Evolutionary conservation across 352 stramenopile species (phyloP).

Genomic region (Phytophthora citricola): DNA sequence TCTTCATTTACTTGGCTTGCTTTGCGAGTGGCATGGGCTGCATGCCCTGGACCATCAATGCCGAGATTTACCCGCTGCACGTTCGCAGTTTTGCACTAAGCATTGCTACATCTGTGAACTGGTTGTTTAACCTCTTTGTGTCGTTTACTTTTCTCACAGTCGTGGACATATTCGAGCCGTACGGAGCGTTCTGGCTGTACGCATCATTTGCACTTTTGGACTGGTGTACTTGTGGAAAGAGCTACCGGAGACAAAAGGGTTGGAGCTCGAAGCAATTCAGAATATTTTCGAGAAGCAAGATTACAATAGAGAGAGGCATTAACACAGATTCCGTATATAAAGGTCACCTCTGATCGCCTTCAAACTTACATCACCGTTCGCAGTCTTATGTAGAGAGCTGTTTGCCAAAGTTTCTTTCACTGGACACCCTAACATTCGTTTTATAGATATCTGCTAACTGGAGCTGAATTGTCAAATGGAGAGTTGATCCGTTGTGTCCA

Average conservation of each 20-base stretch:
- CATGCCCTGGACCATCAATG: slow-evolving; percentile 96
- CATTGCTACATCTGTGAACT: slow-evolving; percentile 92
- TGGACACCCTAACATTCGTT: too few species aligned
- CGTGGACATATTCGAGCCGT: slow-evolving; percentile 60
- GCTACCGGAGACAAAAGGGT: slow-evolving; percentile 94
- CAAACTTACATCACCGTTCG: too few species aligned
- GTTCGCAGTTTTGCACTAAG: slow-evolving; percentile 91
- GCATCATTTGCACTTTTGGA: slow-evolving; percentile 76
- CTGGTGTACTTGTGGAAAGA: slow-evolving; percentile 78
- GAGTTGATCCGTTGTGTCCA: too few species aligned
- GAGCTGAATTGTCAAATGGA: too few species aligned
- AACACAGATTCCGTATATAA: neutral
- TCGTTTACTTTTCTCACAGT: slow-evolving; percentile 95
- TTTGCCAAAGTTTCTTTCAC: too few species aligned
- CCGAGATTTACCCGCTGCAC: slow-evolving; percentile 94
- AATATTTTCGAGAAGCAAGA: slow-evolving; percentile 67
- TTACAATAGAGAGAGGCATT: slow-evolving; percentile 1
- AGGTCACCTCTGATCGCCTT: too few species aligned
- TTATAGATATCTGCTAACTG: too few species aligned
- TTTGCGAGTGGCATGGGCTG: slow-evolving; percentile 87
- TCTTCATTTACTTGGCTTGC: slow-evolving; percentile 82
- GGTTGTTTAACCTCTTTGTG: slow-evolving; percentile 93
- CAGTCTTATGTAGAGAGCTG: too few species aligned
- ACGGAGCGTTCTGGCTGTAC: slow-evolving; percentile 94
- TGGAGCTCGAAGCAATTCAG: slow-evolving; percentile 94